Evolutionary conservation across 2,329 filamentous ascomycete genomes (phyloP), one percentile per base, ranked within the genome.

Genomic region (Lecanosticta acicola): DNA sequence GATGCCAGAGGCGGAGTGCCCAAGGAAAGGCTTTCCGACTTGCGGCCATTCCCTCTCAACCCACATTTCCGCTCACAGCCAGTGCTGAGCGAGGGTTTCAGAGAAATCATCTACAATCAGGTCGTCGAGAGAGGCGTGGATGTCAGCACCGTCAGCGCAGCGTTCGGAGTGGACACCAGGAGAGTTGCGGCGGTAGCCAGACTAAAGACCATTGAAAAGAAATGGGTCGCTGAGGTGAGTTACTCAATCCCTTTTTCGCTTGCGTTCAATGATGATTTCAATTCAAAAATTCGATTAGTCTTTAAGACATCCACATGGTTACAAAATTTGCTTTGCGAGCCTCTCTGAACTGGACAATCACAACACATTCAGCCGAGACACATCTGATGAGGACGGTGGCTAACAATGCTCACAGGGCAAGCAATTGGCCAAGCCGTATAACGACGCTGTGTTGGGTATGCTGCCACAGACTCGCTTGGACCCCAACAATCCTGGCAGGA

Each of bases 271-370:
- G 82, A 85, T 85, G 83, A 87, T 78, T 75, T 71, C 80, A 60
- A 77, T 67, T 73, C 78, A 80, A 83, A 81, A 79, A 85, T 74
- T 80, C 91, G 91, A 96, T 97, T 95, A 96, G 91, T 97, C 91
- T 95, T 94, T 77, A 96, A 95, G 90, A 97, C 90, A 82, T 69
- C 73, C 67, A 81, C 76, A 83, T 93, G 87, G 87, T 96, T 91
- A 91, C 75, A 84, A 77, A 79, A 73, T 73, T 46, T 79, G 77
- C 77, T 80, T 83, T 83, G 76, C 78, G 76, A 80, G 76, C 79
- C 79, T 84, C 80, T 84, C 84, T 87, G 84, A 87, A 58, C 58
- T n/a, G 14, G 16, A 43, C 37, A 14, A 18, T 19, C 29, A 40
- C 4, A 16, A 4, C 14, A 18, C 17, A 7, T 14, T 21, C 13